phyloP scores from a whole-genome alignment of 164 flowering plant genomes.

The Vitis vinifera region ASM3070453v1 NC_081808.1:5459501-5460000 shows the following conservation, averaged over 20 bases:
- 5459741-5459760: conserved; percentile 50
- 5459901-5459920: no score
- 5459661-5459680: conserved; percentile 61
- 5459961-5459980: no score
- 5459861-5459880: not conserved
- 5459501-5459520: conserved; percentile 39
- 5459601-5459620: conserved; percentile 44
- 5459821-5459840: conserved; percentile 5
- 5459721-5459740: conserved; percentile 42
- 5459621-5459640: conserved; percentile 54
- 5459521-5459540: conserved; percentile 49
- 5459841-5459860: not conserved
- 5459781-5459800: conserved; percentile 19
- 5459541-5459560: conserved; percentile 52
- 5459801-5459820: conserved; percentile 3
- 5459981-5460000: conserved; percentile 11
- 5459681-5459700: conserved; percentile 39
- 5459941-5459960: no score
- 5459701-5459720: conserved; percentile 40
- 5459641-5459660: conserved; percentile 53
- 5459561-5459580: conserved; percentile 57
- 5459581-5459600: conserved; percentile 55
- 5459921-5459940: no score
- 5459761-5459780: conserved; percentile 30
- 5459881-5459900: no score